Evolutionary conservation across 257 asterid species (phyloP), one percentile per base, ranked within the genome.

Genomic region (Solanum lignicaule): DNA sequence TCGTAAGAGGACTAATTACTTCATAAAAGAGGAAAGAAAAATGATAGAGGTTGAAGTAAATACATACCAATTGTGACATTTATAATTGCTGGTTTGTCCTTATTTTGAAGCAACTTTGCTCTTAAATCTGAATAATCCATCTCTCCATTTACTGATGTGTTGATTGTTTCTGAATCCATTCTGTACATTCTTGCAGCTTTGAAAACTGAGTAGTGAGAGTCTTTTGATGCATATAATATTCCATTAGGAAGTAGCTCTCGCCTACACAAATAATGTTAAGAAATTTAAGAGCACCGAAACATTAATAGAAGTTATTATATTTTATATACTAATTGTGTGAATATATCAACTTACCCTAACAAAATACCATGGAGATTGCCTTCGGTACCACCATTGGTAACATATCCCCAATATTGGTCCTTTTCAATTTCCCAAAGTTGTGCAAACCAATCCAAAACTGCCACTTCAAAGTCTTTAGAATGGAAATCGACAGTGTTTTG

Each of bases 371-470:
- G 91, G 15, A 87, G 86, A 75, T 89, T 89, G 86, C 88, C 89
- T 87, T 89, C 89, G 0, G 91, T 89, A 5, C 91, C 91, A 83
- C 91, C 89, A 66, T 87, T 89, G 3, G 91, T 89, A 43, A 89
- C 27, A 55, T 89, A 78, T 1, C 88, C 90, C 88, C 90, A 88
- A 20, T 88, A 88, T 25, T 88, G 83, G 10, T 78, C 31, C 20
- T 86, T 86, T 23, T 76, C 65, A 9, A 88, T 85, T 79, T 86
- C 84, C 87, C 88, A 88, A 0, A 86, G 41, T 20, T 66, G 16
- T 3, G 90, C 90, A 68, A 88, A 86, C 87, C 88, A 88, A 65
- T 86, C 79, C 71, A 88, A 69, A 25, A 88, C 90, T 0, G 66
- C 87, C 7, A 88, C 58, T 82, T 86, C 89, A 6, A 86, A 88